phyloP scores from a whole-genome alignment of 1,284 basidiomycete species.

The Cutaneotrichosporon sp. region DNA sequence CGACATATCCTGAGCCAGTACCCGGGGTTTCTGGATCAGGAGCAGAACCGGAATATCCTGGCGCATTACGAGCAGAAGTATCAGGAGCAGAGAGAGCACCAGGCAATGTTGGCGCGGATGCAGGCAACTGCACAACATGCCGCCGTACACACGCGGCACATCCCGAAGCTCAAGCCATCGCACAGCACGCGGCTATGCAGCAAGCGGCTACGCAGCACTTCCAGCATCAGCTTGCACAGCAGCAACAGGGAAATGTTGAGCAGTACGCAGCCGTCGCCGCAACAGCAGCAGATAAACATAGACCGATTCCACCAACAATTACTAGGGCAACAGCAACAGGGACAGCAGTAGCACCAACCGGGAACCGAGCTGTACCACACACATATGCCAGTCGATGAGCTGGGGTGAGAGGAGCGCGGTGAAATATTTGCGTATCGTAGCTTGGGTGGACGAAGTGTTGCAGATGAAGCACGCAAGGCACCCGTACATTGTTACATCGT shows the following conservation, averaged over 20 bases:
- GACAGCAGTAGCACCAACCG: background rate
- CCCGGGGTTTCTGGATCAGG: background rate
- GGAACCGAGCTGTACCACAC: background rate
- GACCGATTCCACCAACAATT: background rate
- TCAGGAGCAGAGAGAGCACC: background rate
- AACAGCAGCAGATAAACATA: too few relatives aligned
- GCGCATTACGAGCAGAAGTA: background rate
- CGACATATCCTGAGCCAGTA: background rate
- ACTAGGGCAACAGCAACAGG: background rate
- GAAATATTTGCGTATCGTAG: background rate
- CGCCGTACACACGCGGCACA: too few relatives aligned
- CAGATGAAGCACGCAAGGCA: too few relatives aligned
- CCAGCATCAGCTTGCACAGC: background rate
- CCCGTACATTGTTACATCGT: too few relatives aligned
- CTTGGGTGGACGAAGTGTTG: too few relatives aligned
- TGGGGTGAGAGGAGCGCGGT: background rate
- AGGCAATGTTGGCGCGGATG: background rate
- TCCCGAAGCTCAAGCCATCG: too few relatives aligned
- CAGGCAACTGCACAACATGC: too few relatives aligned
- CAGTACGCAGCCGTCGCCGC: too few relatives aligned
- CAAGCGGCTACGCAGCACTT: too few relatives aligned
- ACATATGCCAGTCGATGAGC: background rate
- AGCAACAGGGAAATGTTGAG: too few relatives aligned
- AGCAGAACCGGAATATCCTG: too few relatives aligned
- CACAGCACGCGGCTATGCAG: too few relatives aligned